Evolutionary conservation across 805 yeast species (phyloP), one percentile per base, ranked within the genome.

Genomic region (Pichia paraexigua): DNA sequence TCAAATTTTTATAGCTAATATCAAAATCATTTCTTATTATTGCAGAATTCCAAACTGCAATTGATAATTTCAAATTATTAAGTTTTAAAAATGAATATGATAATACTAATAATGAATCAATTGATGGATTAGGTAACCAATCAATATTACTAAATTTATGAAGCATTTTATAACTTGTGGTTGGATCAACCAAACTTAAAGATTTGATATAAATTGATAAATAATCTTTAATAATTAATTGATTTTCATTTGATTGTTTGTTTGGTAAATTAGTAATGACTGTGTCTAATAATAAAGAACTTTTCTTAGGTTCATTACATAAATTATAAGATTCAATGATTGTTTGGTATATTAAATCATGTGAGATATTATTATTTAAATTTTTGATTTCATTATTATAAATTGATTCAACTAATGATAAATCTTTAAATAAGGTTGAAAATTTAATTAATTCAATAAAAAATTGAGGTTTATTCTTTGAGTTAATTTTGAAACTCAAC

Each of bases 281-380:
- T 41, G 73, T 69, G 60, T 84, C 86, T 58, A 85, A 66, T 51
- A 83, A 74, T 52, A 75, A 71, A 1, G 84, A 73, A 4, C 88
- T 82, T 41, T 75, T 57, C 10, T 71, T 68, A 39, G 73, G 56
- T 55, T 82, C 77, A 41, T 75, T 77, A 43, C 78, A 76, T 48
- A 70, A 67, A 13, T 80, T 71, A 49, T 85, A 67, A 1, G 83
- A 72, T 35, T 79, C 73, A 37, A 84, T 71, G 52, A 81, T 66
- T 43, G 70, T 63, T 1, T 79, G 66, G 60, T 83, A 83, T 32
- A 83, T 73, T 35, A 66, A 63, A 56, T 71, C 76, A 57, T 79
- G 82, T 37, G 70, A 61, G 15, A 41, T 15, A 41, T 48, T 25
- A 5, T 45, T 25, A 5, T 45, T n/a, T 3, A 51, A 24, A 3